Base-by-base conservation (phyloP, 2,329 filamentous ascomycete species). In the Alternaria gansuensis region DNA sequence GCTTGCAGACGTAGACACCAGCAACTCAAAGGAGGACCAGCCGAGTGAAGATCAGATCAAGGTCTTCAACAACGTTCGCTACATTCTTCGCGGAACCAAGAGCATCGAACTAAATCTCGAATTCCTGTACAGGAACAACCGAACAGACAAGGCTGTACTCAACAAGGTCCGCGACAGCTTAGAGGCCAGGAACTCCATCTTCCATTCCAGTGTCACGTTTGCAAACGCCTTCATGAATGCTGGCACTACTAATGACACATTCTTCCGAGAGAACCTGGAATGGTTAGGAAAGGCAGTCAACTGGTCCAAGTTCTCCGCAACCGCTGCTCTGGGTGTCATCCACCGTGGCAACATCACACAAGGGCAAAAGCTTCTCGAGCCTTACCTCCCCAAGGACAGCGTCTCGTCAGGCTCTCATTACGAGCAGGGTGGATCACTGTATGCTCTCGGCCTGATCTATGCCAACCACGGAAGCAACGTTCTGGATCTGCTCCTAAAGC, bases 211-310 rank as follows among this genome's bases (percentile, higher is more conserved):
- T 4, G 92, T 99, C 55, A 98, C 95, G 0, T 95, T 99, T 73
- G 95, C 94, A 74, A 98, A 98, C 72, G 95, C 93, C 10, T 98
- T 99, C 77, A 99, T 99, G 95, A 96, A 99, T 76, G 93, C 96
- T 53, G 96, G 95, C 59, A 99, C 95, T 0, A 97, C 94, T 0
- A 95, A 97, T 71, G 95, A 99, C 80, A 96, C 94, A 73, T 99
- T 99, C 82, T 98, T 99, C 87, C 87, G 96, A 7, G 93, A 98
- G 74, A 99, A 99, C 75, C 81, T 99, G 24, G 95, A 99, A 67
- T 99, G 95, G 95, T 82, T 99, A 3, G 93, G 94, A 60, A 99
- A 98, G 82, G 95, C 95, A 26, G 93, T 98, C 46, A 99, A 99
- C 82, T 99, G 95, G 95, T 97, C 93, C 61, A 99, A 99, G 77